Base-by-base conservation (phyloP, 257 asterid genomes). In the Gentiana macrophylla region DNA sequence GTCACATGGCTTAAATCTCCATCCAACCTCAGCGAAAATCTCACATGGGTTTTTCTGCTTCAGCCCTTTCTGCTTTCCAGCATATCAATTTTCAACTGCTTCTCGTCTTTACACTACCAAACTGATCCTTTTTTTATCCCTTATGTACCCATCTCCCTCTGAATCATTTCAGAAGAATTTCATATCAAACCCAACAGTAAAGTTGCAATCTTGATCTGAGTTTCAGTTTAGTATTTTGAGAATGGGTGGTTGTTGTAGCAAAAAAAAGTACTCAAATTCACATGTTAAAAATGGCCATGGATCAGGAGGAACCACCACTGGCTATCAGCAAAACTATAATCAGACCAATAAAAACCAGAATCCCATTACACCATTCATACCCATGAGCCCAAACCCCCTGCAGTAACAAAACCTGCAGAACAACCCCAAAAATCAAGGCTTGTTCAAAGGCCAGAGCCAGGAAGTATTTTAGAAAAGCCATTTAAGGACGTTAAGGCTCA, bases 161-260 rank as follows among this genome's bases (percentile, higher is more conserved):
- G 15, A 12, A 46, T 53, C 35, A 32, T 12, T 32, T 8, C 32
- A 52, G 35, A 5, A n/a, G 8, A 13, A 8, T 5, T n/a, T 1
- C 32, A 7, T 56, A 34, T 38, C 32, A 35, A 13, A 53, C 3
- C 35, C 60, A 61, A n/a, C 8, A 9, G 9, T 13, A 37, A 58
- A 70, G 38, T 35, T 44, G 35, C 47, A 47, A 51, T 53, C 62
- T 53, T 70, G 69, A 59, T 70, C 51, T 64, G 52, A 36, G 35
- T 13, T 49, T 1, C 32, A 13, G 52, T 32, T 32, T 32, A 8
- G 35, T 12, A 7, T 5, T 36, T 45, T 32, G 48, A 46, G 33
- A 69, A 51, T 76, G 82, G 82, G 94, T 15, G 83, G 80, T n/a
- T 84, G 94, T 77, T 77, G 75, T 34, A 77, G 88, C 82, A 79